Conservation (phyloP, 2,329 filamentous ascomycete genomes). For the Scorias spongiosa region DNA sequence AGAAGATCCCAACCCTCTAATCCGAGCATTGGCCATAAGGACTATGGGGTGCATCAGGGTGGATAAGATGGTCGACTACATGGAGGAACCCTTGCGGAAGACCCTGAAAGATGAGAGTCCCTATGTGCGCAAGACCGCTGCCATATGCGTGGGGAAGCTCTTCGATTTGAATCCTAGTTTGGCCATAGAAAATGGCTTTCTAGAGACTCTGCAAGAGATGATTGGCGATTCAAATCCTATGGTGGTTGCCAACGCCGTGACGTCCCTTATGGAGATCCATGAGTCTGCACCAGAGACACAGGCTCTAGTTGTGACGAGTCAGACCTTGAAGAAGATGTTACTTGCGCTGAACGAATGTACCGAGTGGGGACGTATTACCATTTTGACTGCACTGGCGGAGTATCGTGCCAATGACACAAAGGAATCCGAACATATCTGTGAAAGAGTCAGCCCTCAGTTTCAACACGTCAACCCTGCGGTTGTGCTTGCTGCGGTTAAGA, state of each 20-base stretch:
- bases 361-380: conserved; percentile 93
- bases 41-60: conserved; percentile 98
- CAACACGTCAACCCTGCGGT: conserved; percentile 97
- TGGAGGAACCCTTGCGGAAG: conserved; percentile 95
- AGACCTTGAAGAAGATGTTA: conserved; percentile 83
- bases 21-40: conserved; percentile 84
- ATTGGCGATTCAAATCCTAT: conserved; percentile 97
- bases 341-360: conserved; percentile 97
- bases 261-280: conserved; percentile 78
- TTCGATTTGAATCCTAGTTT: conserved; percentile 86
- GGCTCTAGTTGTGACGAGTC: conserved; percentile 67
- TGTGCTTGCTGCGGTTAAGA: conserved; percentile 92
- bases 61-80: conserved; percentile 99
- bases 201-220: conserved; percentile 85
- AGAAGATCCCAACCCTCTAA: conserved; percentile 92
- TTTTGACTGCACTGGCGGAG: conserved; percentile 75
- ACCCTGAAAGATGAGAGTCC: conserved; percentile 93
- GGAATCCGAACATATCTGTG: conserved; percentile 95
- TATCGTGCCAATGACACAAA: conserved; percentile 80
- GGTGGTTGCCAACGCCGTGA: conserved; percentile 96
- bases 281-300: conserved; percentile 83
- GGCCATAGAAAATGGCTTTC: conserved; percentile 92
- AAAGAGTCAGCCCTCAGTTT: conserved; percentile 89
- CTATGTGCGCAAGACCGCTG: conserved; percentile 95
- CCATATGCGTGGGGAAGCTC: conserved; percentile 93